phyloP scores from a whole-genome alignment of 257 asterid species.

The Penstemon newberryi region DNA sequence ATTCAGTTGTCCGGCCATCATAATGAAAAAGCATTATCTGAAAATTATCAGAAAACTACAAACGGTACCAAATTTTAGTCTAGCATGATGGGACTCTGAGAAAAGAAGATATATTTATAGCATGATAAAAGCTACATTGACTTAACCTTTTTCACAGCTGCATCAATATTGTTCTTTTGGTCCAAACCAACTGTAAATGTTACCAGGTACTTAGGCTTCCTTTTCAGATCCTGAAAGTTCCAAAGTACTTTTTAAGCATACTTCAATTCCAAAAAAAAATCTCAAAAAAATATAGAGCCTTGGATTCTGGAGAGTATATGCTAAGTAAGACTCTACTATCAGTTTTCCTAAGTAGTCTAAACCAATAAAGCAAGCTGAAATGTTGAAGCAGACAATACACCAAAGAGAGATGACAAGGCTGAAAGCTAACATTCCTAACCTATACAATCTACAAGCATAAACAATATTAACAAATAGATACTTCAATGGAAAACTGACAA shows the following conservation, averaged over 20 bases:
- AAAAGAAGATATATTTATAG: conserved; percentile 4
- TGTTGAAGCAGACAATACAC: conserved; percentile 22
- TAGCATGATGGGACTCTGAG: conserved; percentile 20
- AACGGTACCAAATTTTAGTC: conserved; percentile 24
- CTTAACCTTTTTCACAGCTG: conserved; percentile 86
- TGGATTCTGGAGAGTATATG: conserved; percentile 14
- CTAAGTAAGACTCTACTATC: not conserved
- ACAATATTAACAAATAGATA: conserved; percentile 5
- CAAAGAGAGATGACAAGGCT: not conserved
- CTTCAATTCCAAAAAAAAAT: conserved; percentile 18
- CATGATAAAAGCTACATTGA: conserved; percentile 22
- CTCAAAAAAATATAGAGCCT: conserved; percentile 14
- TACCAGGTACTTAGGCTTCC: conserved; percentile 86
- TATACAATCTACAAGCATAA: conserved; percentile 21
- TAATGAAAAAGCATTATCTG: conserved; percentile 97
- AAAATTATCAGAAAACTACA: conserved; percentile 89
- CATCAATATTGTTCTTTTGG: conserved; percentile 69
- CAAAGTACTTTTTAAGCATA: conserved; percentile 27
- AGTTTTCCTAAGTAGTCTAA: conserved; percentile 12
- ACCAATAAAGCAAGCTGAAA: conserved; percentile 12
- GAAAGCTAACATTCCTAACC: not conserved
- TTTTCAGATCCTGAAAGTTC: conserved; percentile 81
- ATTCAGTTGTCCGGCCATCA: conserved; percentile 90
- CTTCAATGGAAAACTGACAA: conserved; percentile 3
- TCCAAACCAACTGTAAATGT: conserved; percentile 92